Evolutionary conservation across 139 green algal species (phyloP).

Genomic region (Tetradesmus lagerheimii): DNA sequence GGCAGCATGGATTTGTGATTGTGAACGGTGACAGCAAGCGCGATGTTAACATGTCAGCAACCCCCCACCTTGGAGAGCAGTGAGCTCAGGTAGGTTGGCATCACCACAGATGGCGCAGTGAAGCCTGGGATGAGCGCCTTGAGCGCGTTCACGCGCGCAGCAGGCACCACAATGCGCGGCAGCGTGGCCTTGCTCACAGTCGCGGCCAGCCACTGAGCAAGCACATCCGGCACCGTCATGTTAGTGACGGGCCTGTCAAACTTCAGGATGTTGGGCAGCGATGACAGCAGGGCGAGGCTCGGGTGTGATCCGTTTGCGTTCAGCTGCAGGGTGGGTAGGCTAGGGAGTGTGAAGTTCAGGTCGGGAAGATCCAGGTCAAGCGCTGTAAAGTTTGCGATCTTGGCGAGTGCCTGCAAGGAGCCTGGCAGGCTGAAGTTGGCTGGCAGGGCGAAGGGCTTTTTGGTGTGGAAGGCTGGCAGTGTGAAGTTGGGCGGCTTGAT

Average conservation of each 20-base stretch:
- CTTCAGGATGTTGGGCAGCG: not conserved
- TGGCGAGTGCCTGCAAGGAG: not conserved
- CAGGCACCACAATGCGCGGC: not conserved
- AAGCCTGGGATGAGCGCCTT: not conserved
- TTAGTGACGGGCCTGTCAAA: not conserved
- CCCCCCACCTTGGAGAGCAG: not conserved
- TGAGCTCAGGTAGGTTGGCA: not conserved
- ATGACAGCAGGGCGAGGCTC: not conserved
- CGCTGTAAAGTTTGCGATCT: not conserved
- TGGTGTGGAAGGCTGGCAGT: not conserved
- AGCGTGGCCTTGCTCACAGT: not conserved
- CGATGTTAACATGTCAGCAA: not conserved
- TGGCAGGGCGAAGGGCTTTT: not conserved
- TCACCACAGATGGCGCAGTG: not conserved
- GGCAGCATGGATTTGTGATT: no score
- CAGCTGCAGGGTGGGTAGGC: not conserved
- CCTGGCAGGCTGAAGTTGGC: not conserved
- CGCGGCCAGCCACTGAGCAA: not conserved
- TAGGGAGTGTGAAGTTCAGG: not conserved
- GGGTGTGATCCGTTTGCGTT: not conserved
- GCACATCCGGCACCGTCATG: not conserved
- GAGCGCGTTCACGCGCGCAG: not conserved
- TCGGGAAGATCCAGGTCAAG: not conserved
- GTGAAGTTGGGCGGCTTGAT: constrained; percentile 4
- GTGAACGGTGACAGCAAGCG: no score